phyloP scores from a whole-genome alignment of 225 moss, liverwort and hornwort genomes.

The Climacium dendroides region DNA sequence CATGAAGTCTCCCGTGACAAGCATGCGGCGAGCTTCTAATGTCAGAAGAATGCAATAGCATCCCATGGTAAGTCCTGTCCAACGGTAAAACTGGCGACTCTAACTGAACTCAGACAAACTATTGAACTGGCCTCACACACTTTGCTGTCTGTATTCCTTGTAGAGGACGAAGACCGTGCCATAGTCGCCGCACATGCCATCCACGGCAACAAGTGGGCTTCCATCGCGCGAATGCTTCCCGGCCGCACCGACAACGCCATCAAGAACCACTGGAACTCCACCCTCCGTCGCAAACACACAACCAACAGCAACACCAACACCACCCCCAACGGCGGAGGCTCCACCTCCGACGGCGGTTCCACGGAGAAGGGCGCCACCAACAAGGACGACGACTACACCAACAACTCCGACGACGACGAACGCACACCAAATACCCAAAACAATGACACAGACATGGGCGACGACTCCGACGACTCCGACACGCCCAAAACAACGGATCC shows the following conservation, averaged over 20 bases:
- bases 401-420: conserved; percentile 3
- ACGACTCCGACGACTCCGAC: conserved; percentile 53
- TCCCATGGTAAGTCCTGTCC: not conserved
- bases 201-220: conserved; percentile 95
- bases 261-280: conserved; percentile 97
- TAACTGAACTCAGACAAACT: not conserved
- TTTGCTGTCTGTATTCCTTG: not conserved
- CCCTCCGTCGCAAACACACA: conserved; percentile 65
- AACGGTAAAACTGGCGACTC: not conserved
- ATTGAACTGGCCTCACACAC: not conserved
- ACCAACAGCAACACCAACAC: conserved; percentile 48
- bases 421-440: not conserved
- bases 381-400: not conserved
- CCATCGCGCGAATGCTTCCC: conserved; percentile 82
- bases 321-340: conserved; percentile 49
- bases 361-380: not conserved
- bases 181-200: conserved; percentile 71
- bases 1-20: not conserved
- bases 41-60: not conserved
- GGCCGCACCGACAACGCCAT: conserved; percentile 92
- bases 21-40: not conserved
- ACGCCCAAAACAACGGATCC: not conserved
- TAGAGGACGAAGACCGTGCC: conserved; percentile 79
- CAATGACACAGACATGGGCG: conserved; percentile 35
- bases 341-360: conserved; percentile 54